A percentile compares a stretch with the other conserved stretches of the same genome.
These are phyloP conservation scores for Diospyros lotus DNA, from an alignment of 148 eudicot genomes.

Conservation along the genomic window DNA sequence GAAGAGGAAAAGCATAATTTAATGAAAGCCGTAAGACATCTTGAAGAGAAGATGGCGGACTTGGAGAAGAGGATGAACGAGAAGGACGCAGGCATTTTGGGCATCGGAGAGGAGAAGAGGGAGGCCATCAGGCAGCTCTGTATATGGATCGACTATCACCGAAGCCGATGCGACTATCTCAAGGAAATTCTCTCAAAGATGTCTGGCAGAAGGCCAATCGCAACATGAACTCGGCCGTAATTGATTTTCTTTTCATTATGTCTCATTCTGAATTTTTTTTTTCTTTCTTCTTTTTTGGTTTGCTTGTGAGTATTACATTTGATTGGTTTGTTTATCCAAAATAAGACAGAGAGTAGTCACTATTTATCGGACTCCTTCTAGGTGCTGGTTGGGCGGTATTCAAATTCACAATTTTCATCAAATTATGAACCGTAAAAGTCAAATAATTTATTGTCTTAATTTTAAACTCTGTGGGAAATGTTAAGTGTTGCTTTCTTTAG, in stretches of 20 bases:
- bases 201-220: slow-evolving; percentile 29
- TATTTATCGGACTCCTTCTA: too few species aligned
- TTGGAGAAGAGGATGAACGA: slow-evolving; percentile 24
- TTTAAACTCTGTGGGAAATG: too few species aligned
- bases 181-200: slow-evolving; percentile 34
- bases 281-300: background rate
- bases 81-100: slow-evolving; percentile 28
- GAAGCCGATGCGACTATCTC: slow-evolving; percentile 46
- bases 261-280: background rate
- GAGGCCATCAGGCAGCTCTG: slow-evolving; percentile 74
- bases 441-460: too few species aligned
- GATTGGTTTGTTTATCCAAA: slow-evolving; percentile 3
- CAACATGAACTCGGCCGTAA: slow-evolving; percentile 12
- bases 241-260: background rate
- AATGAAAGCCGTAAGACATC: slow-evolving; percentile 16
- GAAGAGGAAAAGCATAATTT: slow-evolving; percentile 34
- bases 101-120: slow-evolving; percentile 58
- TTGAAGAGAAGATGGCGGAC: slow-evolving; percentile 44
- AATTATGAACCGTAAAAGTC: too few species aligned
- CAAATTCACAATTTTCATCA: too few species aligned
- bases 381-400: too few species aligned
- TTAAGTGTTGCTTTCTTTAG: too few species aligned
- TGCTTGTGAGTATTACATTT: background rate
- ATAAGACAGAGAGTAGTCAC: background rate
- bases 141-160: slow-evolving; percentile 54